Evolutionary conservation across 352 stramenopile species (phyloP), one percentile per base, ranked within the genome.

Genomic region (Phytophthora foliorum): DNA sequence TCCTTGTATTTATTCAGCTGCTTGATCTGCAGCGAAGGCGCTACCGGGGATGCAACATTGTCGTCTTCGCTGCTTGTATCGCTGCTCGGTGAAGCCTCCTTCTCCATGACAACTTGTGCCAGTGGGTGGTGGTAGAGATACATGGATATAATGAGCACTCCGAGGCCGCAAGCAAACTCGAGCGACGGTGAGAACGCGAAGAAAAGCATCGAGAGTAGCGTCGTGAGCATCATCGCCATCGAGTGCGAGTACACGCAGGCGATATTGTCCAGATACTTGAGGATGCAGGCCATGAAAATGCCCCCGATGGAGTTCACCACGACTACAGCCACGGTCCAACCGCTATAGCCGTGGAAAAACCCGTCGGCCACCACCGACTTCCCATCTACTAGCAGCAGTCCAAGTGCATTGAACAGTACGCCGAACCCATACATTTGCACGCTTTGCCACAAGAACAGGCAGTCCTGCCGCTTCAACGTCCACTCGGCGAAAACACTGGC

Each of bases 251-350:
- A 95, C 2, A 94, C 86, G 42, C 83, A 92, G 27, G 87, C 89
- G 17, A 96, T 96, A 68, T 96, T 96, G 75, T 96, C 89, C 29
- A 96, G 63, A 72, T 87, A 96, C 67, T 95, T 95, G 71, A 96
- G 82, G 39, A 96, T 92, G 38, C 85, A 80, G n/a, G 82, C 88
- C 74, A 95, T 88, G 32, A 72, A 85, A 57, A 95, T 81, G 41
- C 89, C 89, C 6, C 72, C 82, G 22, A 91, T 63, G 7, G 80
- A 91, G 65, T 96, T 90, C 44, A 95, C 85, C n/a, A 90, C 61
- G 24, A 95, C 76, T 19, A 94, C 82, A 0, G 77, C 68, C 42
- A 86, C 53, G 14, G 88, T 93, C 88, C 88, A 96, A 22, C 63
- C 58, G 49, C 86, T 95, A 75, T 95, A 96, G 27, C 74, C 86